Evolutionary conservation across 306 rosid species (phyloP).

Genomic region (Prunus armeniaca): DNA sequence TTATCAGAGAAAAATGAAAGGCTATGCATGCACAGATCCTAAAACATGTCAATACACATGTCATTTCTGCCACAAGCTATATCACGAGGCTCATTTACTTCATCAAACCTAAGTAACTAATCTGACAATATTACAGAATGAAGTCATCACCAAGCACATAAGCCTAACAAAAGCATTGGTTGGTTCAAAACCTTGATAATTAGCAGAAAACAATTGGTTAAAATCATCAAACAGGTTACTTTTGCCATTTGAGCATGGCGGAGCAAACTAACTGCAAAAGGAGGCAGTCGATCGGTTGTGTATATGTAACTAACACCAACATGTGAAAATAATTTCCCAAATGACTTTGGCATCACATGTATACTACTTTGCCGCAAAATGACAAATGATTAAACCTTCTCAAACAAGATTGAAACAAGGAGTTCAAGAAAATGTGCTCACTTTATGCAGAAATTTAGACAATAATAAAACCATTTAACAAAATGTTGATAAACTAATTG

Average conservation of each 20-base stretch:
- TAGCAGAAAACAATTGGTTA: neutral
- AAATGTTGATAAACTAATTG: neutral
- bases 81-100: neutral
- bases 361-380: neutral
- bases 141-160: neutral
- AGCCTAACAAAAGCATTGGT: neutral
- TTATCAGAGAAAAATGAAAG: neutral
- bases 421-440: neutral
- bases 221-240: neutral
- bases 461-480: constrained; percentile 5
- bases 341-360: neutral
- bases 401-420: neutral
- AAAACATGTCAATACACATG: neutral
- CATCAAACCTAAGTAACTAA: neutral
- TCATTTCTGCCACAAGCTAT: neutral
- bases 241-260: neutral
- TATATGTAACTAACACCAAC: neutral
- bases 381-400: neutral
- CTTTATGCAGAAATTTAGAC: neutral
- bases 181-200: neutral
- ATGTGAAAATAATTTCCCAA: neutral
- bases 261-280: neutral
- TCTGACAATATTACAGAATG: neutral
- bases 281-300: neutral
- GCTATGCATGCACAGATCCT: neutral